Evolutionary conservation across 1,139 yeast species (phyloP), one percentile per base, ranked within the genome.

Genomic region (Debaryomycetaceae sp.): DNA sequence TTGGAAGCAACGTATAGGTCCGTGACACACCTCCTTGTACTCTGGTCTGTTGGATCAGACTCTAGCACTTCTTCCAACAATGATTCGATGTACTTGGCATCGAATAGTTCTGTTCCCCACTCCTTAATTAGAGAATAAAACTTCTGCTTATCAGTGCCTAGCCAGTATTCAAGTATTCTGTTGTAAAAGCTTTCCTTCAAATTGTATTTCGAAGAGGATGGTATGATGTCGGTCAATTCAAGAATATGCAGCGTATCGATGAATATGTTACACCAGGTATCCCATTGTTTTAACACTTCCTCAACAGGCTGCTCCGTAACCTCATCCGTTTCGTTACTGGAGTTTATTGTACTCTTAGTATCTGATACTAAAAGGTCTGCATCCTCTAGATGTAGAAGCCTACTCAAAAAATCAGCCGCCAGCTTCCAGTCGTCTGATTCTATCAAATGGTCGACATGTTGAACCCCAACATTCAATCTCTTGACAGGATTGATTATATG

Each of bases 61-160:
- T 64, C 66, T 22, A 75, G 54, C 29, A 51, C 57, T 35, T 73
- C 76, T 50, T 81, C 87, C 20, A 88, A 56, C 23, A 68, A 55
- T 1, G 65, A 63, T 47, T 78, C 75, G 23, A 87, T 63, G 3
- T 58, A 55, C 11, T 65, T 67, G 2, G 72, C 59, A 50, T 83
- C 78, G 59, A 77, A 88, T 4, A 84, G 54, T 2, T 68, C 75
- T 9, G 68, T 59, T 29, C 83, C 80, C 97, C 97, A 91, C 2
- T 49, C 49, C 2, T 68, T 54, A 1, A 87, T 55, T 41, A 78
- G 69, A 2, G 64, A 57, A 36, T 65, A 54, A 38, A 85, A 75
- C 42, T 56, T 60, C 0, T 60, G 60, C 5, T 56, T 51, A 31
- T 66, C 60, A 4, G 74, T 65, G 0, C 65, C 62, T 5, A 87